Base-by-base conservation (phyloP, 192 early-diverging fungal genomes). In the Coemansia aciculifera region DNA sequence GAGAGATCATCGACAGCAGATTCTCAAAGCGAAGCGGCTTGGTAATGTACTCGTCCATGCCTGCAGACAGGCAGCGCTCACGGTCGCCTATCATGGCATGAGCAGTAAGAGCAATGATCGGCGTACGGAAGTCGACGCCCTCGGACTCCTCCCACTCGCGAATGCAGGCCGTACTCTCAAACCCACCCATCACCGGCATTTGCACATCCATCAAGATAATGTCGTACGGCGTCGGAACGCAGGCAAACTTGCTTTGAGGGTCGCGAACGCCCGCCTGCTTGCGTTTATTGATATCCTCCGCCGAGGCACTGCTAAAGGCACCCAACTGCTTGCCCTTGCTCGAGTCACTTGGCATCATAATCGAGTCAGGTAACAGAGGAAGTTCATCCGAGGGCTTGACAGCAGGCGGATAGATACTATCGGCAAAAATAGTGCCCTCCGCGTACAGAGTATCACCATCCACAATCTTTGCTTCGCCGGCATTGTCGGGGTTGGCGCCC, bases 51-150 rank as follows among this genome's bases (percentile, higher is more conserved):
- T 89, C 89, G 65, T 90, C 93, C 94, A 95, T 94, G 10, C 92
- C 93, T 29, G 91, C 83, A 21, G 85, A 80, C 65, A 95, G 76
- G 69, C 94, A 94, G 69, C 90, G 90, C 71, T 95, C 92, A 63
- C 92, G 87, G 74, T 95, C 94, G 21, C 92, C 92, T 67, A 91
- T 88, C 91, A 94, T 93, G n/a, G 93, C 94, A 67, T 93, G 91
- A 0, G 94, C 94, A 1, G 94, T 94, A 61, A 95, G 73, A 6
- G 92, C 94, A 64, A 93, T 88, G 52, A 95, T 94, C 0, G 92
- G 92, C 19, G 89, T 90, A 36, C 85, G 85, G 76, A 81, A 85
- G 46, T 79, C 81, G 6, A 85, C 73, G 23, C 77, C 78, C 54
- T 79, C 85, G 34, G 36, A 57, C 56, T 88, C 86, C 75, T 94